phyloP scores from a whole-genome alignment of 441 rosid genomes.

The Daphne laureola region DNA sequence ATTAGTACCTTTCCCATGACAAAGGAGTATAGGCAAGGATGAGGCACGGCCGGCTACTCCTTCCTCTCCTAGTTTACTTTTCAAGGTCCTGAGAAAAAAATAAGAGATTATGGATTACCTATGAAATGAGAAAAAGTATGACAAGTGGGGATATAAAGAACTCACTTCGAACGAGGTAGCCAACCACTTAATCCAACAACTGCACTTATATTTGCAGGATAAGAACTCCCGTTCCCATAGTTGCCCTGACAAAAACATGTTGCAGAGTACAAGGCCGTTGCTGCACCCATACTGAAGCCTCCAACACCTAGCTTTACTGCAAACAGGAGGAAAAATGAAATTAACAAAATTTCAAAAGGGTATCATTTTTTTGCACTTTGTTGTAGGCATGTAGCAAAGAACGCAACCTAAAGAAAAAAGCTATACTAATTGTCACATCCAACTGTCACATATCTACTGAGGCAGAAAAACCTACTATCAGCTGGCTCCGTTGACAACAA shows the following conservation, averaged over 20 bases:
- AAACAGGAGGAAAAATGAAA: slow-evolving; percentile 9
- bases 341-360: too few relatives aligned
- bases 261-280: slow-evolving; percentile 74
- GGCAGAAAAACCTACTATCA: slow-evolving; percentile 48
- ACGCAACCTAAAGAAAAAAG: background rate
- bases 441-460: background rate
- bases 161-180: slow-evolving; percentile 93
- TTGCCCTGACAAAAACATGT: slow-evolving; percentile 62
- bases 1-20: slow-evolving; percentile 76
- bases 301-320: slow-evolving; percentile 92
- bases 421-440: slow-evolving; percentile 2
- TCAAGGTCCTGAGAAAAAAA: slow-evolving; percentile 43
- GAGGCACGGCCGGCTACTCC: slow-evolving; percentile 55
- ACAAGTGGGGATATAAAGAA: slow-evolving; percentile 16
- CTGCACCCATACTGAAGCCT: slow-evolving; percentile 99
- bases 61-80: slow-evolving; percentile 42
- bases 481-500: slow-evolving; percentile 83
- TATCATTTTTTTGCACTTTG: too few relatives aligned
- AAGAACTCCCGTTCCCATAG: slow-evolving; percentile 60
- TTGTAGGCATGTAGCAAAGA: too few relatives aligned
- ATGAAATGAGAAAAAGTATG: background rate
- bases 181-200: slow-evolving; percentile 93
- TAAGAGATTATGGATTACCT: background rate
- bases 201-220: slow-evolving; percentile 63
- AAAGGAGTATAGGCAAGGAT: slow-evolving; percentile 71